Base-by-base conservation (phyloP, 371 early-diverging fungal species). In the Mortierella sp. region DNA sequence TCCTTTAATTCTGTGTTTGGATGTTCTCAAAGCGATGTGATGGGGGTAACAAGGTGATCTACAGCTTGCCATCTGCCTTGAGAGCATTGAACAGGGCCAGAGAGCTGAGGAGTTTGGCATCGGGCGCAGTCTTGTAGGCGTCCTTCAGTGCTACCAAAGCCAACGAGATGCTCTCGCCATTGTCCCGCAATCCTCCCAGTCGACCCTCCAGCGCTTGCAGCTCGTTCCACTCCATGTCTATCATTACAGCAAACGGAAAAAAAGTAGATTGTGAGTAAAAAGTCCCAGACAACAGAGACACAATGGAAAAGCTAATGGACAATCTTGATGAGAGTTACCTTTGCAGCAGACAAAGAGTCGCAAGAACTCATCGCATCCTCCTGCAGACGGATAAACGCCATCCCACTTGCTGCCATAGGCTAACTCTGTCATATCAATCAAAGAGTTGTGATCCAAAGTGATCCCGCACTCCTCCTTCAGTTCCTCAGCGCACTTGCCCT, bases 311-410 rank as follows among this genome's bases (percentile, higher is more conserved):
- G 2, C 3, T 28, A 57, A 59, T 26, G 14, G 16, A 31, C 5
- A 28, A 16, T 13, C 11, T 14, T 28, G 28, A 28, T 28, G 11
- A 26, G 55, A 44, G 24, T 48, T 73, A 86, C 86, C 86, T 75
- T 96, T 95, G 31, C 91, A 86, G 77, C 95, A 93, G 26, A 92
- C 88, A 88, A 93, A 96, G 11, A 97, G 85, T 50, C 93, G 88
- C 61, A 97, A 71, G 78, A 90, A 92, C 88, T 97, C 97, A 79
- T 97, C 96, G 86, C 90, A 95, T 31, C 95, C 96, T 16, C 97
- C 97, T 0, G 95, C 91, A 26, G 95, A 95, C 6, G 96, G 94
- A 67, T 95, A 95, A 11, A 93, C 90, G 0, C 95, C 96, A 59
- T 79, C 78, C 90, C 90, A 92, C 57, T 87, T 75, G 61, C 89